Evolutionary conservation across 345 rosid species (phyloP), one percentile per base, ranked within the genome.

Genomic region (Populus ilicifolia): DNA sequence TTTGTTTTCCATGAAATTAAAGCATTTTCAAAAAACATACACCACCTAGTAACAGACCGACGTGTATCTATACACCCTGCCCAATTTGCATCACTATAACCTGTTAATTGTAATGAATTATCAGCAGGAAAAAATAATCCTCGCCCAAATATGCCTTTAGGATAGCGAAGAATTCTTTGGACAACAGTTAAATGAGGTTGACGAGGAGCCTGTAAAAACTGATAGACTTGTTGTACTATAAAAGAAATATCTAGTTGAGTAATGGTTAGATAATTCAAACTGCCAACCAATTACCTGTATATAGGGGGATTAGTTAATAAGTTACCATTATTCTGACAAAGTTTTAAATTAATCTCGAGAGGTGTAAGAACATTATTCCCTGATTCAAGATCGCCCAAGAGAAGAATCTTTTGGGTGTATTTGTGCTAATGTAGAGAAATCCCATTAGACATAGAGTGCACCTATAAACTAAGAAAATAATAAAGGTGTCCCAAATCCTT

Each of bases 321-420:
- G 6, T 73, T 36, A 21, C 36, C 76, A 73, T 61, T 11, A 1
- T 20, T 44, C 7, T 59, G 27, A 20, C 33, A 27, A 12, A 73
- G 38, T 43, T 74, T 74, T 11, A 62, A n/a, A 74, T 74, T 74
- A 13, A 33, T 44, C 23, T 74, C 52, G 11, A 50, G 43, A 39
- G 43, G 43, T 8, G 43, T 39, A 39, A 39, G 2, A 39, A 39
- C 11, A 1, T 0, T 39, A 39, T 39, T 39, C 8, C 41, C 43
- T 39, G 43, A 39, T 39, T 39, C 11, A 39, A 39, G 43, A 39
- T 1, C 43, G 11, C 2, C 43, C 2, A 39, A 39, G 43, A 39
- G 11, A 39, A 39, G 11, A 39, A 39, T 39, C 41, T 39, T 10
- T 8, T 39, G 41, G 41, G 41, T 39, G 10, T 8, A 39, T 39